Base-by-base conservation (phyloP, 805 yeast species). In the Candida sithepensis region DNA sequence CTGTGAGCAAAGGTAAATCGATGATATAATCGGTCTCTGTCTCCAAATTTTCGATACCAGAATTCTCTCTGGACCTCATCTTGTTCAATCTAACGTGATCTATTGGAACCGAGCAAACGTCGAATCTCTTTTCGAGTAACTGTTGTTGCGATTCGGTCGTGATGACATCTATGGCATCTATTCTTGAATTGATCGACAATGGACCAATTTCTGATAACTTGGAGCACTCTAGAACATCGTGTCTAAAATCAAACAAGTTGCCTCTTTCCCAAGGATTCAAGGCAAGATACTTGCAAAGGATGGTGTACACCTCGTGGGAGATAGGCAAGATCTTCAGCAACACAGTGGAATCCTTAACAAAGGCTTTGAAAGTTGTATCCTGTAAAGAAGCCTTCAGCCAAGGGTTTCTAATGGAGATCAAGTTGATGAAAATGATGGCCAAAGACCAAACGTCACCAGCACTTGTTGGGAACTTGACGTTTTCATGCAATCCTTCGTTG, bases 401-500 rank as follows among this genome's bases (percentile, higher is more conserved):
- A 24, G 97, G 96, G 59, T 90, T 91, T 63, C 96, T 76, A 38
- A 87, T 83, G 55, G 95, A 87, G 10, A 88, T 76, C 45, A 91
- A 71, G 63, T 90, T 90, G 53, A 90, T 82, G 46, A 90, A 69
- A 20, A 90, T 82, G 32, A 90, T 83, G 2, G 91, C 92, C 43
- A 90, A 68, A 2, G 95, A 85, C 97, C 96, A 90, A 24, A 88
- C 77, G 60, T 89, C 97, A 41, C 95, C 90, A 8, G 87, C 79
- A 26, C 77, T 66, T 0, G 96, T 84, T 12, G 94, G 91, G 47
- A 69, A 72, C 43, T 70, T 66, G 24, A 65, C 68, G 49, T 64
- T 65, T 19, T 61, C 62, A 44, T 57, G 65, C 42, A 53, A 47
- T 1, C 58, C 60, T 21, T 54, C 59, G 24, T 30, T 36, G n/a